Evolutionary conservation across 2,329 filamentous ascomycete species (phyloP), one percentile per base, ranked within the genome.

Genomic region (Tolypocladium capitatum): DNA sequence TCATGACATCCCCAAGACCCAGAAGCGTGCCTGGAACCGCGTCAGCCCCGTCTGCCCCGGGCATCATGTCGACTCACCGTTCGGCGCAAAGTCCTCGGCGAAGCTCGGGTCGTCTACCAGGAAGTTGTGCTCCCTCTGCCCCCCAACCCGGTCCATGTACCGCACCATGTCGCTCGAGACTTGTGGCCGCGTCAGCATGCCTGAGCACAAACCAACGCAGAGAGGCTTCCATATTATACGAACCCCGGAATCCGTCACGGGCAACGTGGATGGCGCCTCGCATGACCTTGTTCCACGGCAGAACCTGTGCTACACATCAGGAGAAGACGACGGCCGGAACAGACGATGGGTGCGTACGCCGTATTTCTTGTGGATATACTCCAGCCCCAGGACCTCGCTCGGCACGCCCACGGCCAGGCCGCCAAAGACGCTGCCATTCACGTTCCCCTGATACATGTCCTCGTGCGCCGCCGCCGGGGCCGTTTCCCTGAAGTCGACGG

Each of bases 401-500:
- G 85, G 86, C 0, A 90, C 76, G 38, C 73, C 84, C 30, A 77
- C 78, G 2, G 86, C 83, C 31, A 94, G 67, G 0, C 88, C 89
- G 3, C 86, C 85, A 28, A 70, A 71, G 1, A 91, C 69, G 47
- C 86, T 89, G 1, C 75, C 80, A 2, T 73, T 64, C 1, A 75
- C 70, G 53, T 92, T 83, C 47, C 80, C 80, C 49, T 78, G 73
- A 63, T 84, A 97, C 91, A 97, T 97, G 58, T 94, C 79, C 63
- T 89, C 73, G 53, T 75, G 81, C 0, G 89, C 86, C 0, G 86
- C 85, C 0, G 83, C 84, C 1, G 91, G 91, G 0, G 91, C 91
- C 0, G 84, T 80, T 63, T 97, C 91, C 43, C 91, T 76, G 60
- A 94, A 97, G 65, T 97, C 91, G 55, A 97, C 81, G 49, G 83